A percentile compares a stretch with the other conserved stretches of the same genome.
phyloP scores from a whole-genome alignment of 2,329 filamentous ascomycete genomes.

The Exophiala phaeomuriformis region DNA sequence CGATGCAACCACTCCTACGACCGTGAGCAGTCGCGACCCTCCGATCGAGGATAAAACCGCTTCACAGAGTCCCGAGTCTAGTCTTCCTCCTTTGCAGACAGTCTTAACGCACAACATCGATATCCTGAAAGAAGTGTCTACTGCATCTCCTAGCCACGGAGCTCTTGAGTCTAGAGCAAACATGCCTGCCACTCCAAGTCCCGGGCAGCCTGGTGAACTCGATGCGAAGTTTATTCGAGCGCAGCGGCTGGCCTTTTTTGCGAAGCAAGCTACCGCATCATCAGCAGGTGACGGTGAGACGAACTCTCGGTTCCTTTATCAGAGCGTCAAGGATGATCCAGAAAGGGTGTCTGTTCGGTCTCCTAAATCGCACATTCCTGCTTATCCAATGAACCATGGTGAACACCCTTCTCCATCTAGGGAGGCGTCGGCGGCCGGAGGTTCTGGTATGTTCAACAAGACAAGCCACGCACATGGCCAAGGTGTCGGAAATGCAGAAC shows the following conservation, averaged over 20 bases:
- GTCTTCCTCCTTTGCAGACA: not conserved
- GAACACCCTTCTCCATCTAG: no score
- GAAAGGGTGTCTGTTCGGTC: not conserved
- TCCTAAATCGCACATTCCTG: not conserved
- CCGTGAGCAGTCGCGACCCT: not conserved
- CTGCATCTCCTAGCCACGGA: not conserved
- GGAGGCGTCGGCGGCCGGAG: not conserved
- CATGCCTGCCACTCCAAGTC: not conserved
- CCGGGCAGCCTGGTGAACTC: not conserved
- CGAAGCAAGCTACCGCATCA: slow-evolving; percentile 1
- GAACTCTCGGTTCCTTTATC: not conserved
- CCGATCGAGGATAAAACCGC: not conserved
- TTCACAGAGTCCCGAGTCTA: not conserved
- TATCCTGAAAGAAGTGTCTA: not conserved
- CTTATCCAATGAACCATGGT: no score
- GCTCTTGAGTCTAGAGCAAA: slow-evolving; percentile 1
- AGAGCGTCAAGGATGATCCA: not conserved
- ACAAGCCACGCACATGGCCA: not conserved
- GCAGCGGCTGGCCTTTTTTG: slow-evolving; percentile 22
- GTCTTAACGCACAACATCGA: not conserved
- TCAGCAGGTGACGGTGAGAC: not conserved
- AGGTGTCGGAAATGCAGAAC: not conserved
- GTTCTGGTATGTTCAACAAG: not conserved
- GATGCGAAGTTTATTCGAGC: slow-evolving; percentile 17
- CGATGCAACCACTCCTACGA: not conserved